Evolutionary conservation across 2,329 filamentous ascomycete species (phyloP), one percentile per base, ranked within the genome.

Genomic region (Venturia aucupariae): DNA sequence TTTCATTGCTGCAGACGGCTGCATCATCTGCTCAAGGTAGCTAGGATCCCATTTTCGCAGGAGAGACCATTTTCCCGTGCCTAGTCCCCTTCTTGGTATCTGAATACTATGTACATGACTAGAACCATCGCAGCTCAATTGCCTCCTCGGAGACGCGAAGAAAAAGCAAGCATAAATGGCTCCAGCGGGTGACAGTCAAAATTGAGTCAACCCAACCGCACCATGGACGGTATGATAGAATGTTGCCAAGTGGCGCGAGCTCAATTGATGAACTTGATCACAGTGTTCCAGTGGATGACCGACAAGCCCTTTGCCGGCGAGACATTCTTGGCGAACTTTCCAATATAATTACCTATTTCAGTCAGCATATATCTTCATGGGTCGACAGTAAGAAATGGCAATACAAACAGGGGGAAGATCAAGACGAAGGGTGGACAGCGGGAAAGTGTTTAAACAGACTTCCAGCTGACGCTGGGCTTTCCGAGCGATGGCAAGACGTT

Each of bases 401-500:
- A 15, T 42, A 62, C 30, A 35, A 24, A 54, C 61, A 62, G 4
- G 1, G 17, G 24, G 8, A 41, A 17, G 41, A 22, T 48, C n/a
- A 38, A 51, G 41, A 62, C 41, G n/a, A 51, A 62, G 19, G 15
- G 27, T 32, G 7, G 61, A 51, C 15, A n/a, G 39, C 17, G 62
- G n/a, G 61, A 27, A 41, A 4, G 19, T 54, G 46, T 46, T 65
- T 67, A 65, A 15, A 42, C 3, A 38, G 30, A 63, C 8, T 72
- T 68, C 68, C 71, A 71, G 62, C 72, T 67, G 65, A 77, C 75
- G 35, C 71, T 73, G 8, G 77, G 62, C 1, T 76, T 38, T 64
- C 75, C 76, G 15, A 73, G 69, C 19, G 82, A 80, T 35, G 68
- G 27, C 4, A 73, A 70, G 32, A 88, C 80, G 69, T 87, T 85